Evolutionary conservation across 1,284 basidiomycete genomes (phyloP), one percentile per base, ranked within the genome.

Genomic region (Puccinia hordei): DNA sequence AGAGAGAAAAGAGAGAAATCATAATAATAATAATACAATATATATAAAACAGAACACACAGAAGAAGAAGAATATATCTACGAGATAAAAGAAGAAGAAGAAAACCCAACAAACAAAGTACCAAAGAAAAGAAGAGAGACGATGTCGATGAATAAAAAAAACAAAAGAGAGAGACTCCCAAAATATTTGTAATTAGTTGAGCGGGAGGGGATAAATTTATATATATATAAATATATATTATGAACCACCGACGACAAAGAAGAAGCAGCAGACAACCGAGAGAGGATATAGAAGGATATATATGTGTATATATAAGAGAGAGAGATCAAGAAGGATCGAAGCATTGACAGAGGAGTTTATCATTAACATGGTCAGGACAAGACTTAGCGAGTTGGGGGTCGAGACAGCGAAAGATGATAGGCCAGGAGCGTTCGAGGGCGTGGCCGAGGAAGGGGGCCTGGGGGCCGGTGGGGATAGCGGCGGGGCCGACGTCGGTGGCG

Each of bases 401-500:
- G 2, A 44, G 81, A 73, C 85, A 86, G 19, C 82, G 80, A 80
- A 86, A 85, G 15, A 86, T 83, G 44, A 84, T 77, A 0, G 85
- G 85, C 85, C 85, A 86, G 13, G 82, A 82, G 15, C 85, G 49
- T 77, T 86, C 85, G 19, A 86, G 76, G 13, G 84, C 84, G 75
- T 86, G 85, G 2, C 85, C 85, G 82, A 73, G 49, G 27, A 78
- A 77, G 19, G 73, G 73, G 13, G 38, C 44, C 17, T 24, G 24
- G 22, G 51, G 76, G 0, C 66, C 76, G 17, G 8, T 71, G 3
- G 76, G 76, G 15, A n/a, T 61, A 0, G 10, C 19, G 5, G 30
- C 66, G 2, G 76, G 49, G 15, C 51, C 76, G 17, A n/a, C 33
- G 61, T 81, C 76, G 24, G 53, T 69, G 5, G 77, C 41, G 10